These are phyloP conservation scores for Nephelium lappaceum DNA, from an alignment of 345 rosid species.

Conservation along the genomic window DNA sequence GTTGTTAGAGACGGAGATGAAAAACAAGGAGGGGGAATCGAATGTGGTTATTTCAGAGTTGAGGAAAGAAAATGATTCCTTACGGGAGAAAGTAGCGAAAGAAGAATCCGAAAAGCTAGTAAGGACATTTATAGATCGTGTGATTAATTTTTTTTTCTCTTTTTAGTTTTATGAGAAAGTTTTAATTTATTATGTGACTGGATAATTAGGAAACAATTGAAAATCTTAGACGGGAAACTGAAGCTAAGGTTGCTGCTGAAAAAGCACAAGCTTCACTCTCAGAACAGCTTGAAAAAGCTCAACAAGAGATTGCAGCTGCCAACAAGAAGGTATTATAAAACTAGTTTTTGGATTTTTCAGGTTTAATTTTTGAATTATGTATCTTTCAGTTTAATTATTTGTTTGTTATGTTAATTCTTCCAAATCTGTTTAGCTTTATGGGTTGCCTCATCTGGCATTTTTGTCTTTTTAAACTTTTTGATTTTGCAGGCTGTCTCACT, in stretches of 20 bases:
- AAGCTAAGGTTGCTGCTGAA: slow-evolving; percentile 65
- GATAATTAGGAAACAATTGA: slow-evolving; percentile 65
- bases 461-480: slow-evolving; percentile 5
- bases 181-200: slow-evolving; percentile 15
- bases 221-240: slow-evolving; percentile 59
- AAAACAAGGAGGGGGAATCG: slow-evolving; percentile 50
- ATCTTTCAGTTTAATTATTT: not conserved
- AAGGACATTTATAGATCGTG: slow-evolving; percentile 18
- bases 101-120: slow-evolving; percentile 77
- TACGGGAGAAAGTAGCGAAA: slow-evolving; percentile 55
- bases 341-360: not conserved
- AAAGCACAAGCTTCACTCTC: slow-evolving; percentile 57
- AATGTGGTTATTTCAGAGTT: slow-evolving; percentile 45
- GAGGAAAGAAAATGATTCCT: slow-evolving; percentile 46
- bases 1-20: slow-evolving; percentile 59
- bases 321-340: slow-evolving; percentile 58
- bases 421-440: not conserved
- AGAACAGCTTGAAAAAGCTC: slow-evolving; percentile 66
- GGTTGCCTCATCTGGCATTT: not conserved
- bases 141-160: not conserved
- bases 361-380: not conserved
- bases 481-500: slow-evolving; percentile 58
- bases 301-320: slow-evolving; percentile 65
- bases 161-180: not conserved
- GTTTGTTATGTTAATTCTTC: not conserved